These are phyloP conservation scores for Podosphaera xanthii DNA, from an alignment of 2,329 filamentous ascomycete species.

Conservation along the genomic window DNA sequence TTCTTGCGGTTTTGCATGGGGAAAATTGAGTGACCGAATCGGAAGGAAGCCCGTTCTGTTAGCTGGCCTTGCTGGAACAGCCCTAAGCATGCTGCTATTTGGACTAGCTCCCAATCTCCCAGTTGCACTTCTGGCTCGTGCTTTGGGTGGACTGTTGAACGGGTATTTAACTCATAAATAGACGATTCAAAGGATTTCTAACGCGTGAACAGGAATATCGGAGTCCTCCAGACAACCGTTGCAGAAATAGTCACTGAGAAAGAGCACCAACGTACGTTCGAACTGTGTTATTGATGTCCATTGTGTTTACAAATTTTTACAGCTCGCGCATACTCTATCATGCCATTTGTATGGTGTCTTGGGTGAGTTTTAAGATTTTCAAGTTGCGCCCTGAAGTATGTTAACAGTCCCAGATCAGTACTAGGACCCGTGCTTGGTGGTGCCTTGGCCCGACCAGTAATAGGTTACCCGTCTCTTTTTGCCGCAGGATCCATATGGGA, in stretches of 20 bases:
- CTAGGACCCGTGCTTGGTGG: constrained; percentile 82
- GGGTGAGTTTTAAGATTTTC: constrained; percentile 30
- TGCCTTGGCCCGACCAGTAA: constrained; percentile 65
- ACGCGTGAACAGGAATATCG: constrained; percentile 47
- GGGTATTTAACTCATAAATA: constrained; percentile 34
- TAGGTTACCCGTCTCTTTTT: constrained; percentile 59
- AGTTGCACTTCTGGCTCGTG: constrained; percentile 66
- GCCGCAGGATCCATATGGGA: constrained; percentile 56
- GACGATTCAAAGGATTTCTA: constrained; percentile 4
- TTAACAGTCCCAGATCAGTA: constrained; percentile 40
- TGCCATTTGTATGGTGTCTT: constrained; percentile 96
- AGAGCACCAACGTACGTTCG: constrained; percentile 63
- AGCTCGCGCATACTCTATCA: constrained; percentile 88
- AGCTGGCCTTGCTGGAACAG: constrained; percentile 73
- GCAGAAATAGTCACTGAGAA: constrained; percentile 83
- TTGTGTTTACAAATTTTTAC: not conserved
- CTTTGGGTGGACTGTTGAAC: constrained; percentile 76
- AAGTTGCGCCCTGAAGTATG: not conserved
- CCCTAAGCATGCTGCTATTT: constrained; percentile 77
- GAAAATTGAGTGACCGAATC: constrained; percentile 70
- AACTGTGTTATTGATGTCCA: constrained; percentile 7
- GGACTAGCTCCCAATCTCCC: constrained; percentile 69
- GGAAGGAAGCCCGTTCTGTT: constrained; percentile 84
- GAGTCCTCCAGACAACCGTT: constrained; percentile 84
- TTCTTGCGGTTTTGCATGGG: constrained; percentile 80